Evolutionary conservation across 495 filamentous ascomycete species (phyloP), one percentile per base, ranked within the genome.

Genomic region (Friedmanniomyces endolithicus): DNA sequence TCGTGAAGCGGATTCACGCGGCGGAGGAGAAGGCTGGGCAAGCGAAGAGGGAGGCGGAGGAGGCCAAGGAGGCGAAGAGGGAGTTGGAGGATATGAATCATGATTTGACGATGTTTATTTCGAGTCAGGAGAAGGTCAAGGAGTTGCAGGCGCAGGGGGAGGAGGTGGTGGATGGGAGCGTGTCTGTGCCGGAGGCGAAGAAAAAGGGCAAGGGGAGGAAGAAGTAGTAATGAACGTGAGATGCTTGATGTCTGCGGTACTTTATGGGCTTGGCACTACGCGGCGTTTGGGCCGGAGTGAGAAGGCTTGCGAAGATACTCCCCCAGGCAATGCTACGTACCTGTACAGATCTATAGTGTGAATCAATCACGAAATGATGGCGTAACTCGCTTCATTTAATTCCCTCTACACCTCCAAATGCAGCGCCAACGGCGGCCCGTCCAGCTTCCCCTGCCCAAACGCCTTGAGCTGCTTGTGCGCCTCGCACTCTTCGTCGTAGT

Each of bases 101-200:
- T n/a, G 92, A 98, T 69, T 64, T 98, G 64, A 82, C 77, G 24
- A 94, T 95, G 72, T 94, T 89, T 64, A 88, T 98, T 47, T 84
- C 80, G 44, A 83, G 86, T 2, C 78, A 84, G 64, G 82, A 92
- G 72, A 88, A 88, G 64, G 68, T 98, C 61, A 80, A 81, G 72
- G 80, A 85, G 67, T 68, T 83, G 67, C 72, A 66, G 44, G 47
- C 59, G 25, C 49, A 78, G 65, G 75, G 71, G 1, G 78, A 78
- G 67, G 56, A 79, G 66, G 47, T 77, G 60, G 58, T 72, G 66
- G 67, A 75, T 70, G 80, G 79, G 14, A 79, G 69, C 47, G 65
- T 81, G 48, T 77, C 75, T 67, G 64, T 84, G 41, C 70, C 78
- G 46, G 56, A 64, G 33, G 58, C 1, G 31, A 74, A 77, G 64